Base-by-base conservation (phyloP, 2,329 filamentous ascomycete genomes). In the Camillea tinctor region DNA sequence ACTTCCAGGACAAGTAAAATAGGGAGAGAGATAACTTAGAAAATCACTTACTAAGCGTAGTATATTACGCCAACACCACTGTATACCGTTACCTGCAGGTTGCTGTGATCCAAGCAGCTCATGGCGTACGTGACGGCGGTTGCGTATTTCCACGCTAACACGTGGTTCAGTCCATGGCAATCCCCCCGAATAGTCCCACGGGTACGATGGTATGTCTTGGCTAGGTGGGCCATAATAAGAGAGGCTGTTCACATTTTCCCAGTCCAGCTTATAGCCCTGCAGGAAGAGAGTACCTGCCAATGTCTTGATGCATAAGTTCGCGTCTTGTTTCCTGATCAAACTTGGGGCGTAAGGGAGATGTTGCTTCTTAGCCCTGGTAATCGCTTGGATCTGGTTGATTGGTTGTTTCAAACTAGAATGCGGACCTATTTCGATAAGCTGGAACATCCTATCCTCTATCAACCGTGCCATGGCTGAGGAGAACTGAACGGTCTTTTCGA, bases 341-440 rank as follows among this genome's bases (percentile, higher is more conserved):
- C 59, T 57, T 2, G 52, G 19, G 1, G 36, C 23, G 17, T 63
- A 61, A 0, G 36, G 56, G 0, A 60, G 8, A n/a, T n/a, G 1
- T n/a, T 9, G 5, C 56, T 57, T 1, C 13, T 20, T 3, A 13
- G 21, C 2, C 17, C 48, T 3, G 8, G 60, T 21, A 6, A 17
- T 68, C 64, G 22, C 72, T 55, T 21, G 69, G 13, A 64, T 74
- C 53, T 76, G 71, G n/a, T 66, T 63, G 0, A 73, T 62, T 0
- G 75, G 74, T 0, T 67, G 71, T 60, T 76, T 74, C 1, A 78
- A 66, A 8, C 74, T 72, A 6, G 73, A 68, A 62, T 67, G 64
- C 0, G 65, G 65, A 1, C 64, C 65, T 1, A 66, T 50, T 26
- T 67, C 62, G 17, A 67, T 52, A 8, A 67, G 19, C 5, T 60